These are phyloP conservation scores for Cyberlindnera xishuangbannaensis DNA, from an alignment of 805 yeast genomes.

Conservation along the genomic window DNA sequence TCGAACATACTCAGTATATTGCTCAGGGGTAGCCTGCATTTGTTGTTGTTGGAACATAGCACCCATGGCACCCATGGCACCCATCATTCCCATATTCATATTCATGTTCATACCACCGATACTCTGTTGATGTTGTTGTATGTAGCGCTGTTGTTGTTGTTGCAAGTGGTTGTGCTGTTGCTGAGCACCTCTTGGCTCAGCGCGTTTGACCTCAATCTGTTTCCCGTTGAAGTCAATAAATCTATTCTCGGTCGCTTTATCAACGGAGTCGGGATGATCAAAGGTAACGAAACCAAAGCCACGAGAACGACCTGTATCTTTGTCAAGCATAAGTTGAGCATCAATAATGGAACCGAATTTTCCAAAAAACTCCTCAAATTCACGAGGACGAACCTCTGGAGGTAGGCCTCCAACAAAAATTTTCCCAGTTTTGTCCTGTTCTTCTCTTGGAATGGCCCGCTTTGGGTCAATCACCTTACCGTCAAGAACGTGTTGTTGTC, in stretches of 20 bases:
- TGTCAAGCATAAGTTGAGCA: constrained; percentile 95
- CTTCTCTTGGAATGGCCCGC: constrained; percentile 95
- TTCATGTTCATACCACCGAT: no score
- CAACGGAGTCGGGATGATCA: constrained; percentile 93
- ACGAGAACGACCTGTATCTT: constrained; percentile 93
- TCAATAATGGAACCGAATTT: constrained; percentile 89
- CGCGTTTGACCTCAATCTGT: constrained; percentile 77
- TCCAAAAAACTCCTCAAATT: constrained; percentile 79
- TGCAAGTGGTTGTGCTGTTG: constrained; percentile 33
- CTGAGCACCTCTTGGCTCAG: constrained; percentile 76
- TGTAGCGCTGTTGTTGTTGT: constrained; percentile 23
- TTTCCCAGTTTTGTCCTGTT: constrained; percentile 94
- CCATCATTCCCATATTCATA: constrained; percentile 18
- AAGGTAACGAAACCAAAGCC: constrained; percentile 97
- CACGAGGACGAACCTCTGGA: constrained; percentile 86
- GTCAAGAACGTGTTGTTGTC: constrained; percentile 82
- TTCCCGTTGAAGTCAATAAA: constrained; percentile 82
- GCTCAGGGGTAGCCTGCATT: constrained; percentile 36
- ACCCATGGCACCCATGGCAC: constrained; percentile 11
- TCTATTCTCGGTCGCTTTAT: constrained; percentile 75
- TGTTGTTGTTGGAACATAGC: constrained; percentile 13
- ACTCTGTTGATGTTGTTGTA: constrained; percentile 19
- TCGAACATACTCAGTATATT: constrained; percentile 60
- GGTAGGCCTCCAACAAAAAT: constrained; percentile 97
- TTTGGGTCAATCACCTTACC: constrained; percentile 97